Evolutionary conservation across 2,329 filamentous ascomycete species (phyloP).

Genomic region (Phaeosphaeria sp.): DNA sequence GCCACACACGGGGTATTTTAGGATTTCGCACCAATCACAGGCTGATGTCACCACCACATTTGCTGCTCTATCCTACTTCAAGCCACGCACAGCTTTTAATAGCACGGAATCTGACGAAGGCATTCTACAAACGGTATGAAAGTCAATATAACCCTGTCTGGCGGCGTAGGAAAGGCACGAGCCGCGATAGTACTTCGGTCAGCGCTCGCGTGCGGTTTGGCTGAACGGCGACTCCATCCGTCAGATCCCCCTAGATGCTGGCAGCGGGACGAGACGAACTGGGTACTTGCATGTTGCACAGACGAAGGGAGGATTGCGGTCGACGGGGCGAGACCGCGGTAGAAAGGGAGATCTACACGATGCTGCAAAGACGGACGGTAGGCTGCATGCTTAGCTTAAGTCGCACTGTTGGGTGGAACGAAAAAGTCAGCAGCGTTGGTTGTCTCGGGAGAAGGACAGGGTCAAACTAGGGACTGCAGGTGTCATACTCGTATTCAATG

Average conservation of each 20-base stretch:
- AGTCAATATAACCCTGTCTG: not conserved
- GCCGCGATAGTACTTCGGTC: not conserved
- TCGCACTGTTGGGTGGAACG: not conserved
- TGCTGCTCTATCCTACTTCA: not conserved
- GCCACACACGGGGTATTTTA: not conserved
- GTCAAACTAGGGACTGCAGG: not conserved
- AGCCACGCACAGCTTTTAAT: conserved; percentile 2
- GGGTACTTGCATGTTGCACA: not conserved
- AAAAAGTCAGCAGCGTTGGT: not conserved
- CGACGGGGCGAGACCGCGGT: not conserved
- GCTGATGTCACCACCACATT: not conserved
- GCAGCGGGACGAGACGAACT: not conserved
- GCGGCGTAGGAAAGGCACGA: not conserved
- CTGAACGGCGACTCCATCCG: conserved; percentile 1
- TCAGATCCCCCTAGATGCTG: not conserved
- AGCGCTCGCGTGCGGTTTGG: not conserved
- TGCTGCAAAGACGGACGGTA: not conserved
- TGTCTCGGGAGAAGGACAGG: not conserved
- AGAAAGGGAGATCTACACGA: conserved; percentile 6
- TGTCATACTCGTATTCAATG: not conserved
- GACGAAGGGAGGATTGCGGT: conserved; percentile 1
- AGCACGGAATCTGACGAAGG: not conserved
- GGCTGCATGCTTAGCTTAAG: not conserved
- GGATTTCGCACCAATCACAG: conserved; percentile 3
- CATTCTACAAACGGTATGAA: conserved; percentile 1